phyloP scores from a whole-genome alignment of 1,284 basidiomycete species.

The Leucoagaricus sp. region DNA sequence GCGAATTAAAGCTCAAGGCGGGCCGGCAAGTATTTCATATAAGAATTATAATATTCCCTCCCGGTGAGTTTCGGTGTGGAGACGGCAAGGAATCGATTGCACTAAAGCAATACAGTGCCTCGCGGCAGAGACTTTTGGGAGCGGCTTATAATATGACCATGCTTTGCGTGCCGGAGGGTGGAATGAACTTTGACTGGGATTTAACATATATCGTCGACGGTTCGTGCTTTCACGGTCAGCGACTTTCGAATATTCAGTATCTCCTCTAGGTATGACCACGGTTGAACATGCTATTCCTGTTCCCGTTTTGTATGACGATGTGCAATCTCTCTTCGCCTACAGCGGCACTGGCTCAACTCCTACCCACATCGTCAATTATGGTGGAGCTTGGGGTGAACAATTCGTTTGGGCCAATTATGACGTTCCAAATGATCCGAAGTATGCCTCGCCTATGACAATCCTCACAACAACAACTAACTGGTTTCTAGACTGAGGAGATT shows the following conservation, averaged over 20 bases:
- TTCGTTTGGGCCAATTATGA: constrained; percentile 66
- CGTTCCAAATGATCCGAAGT: constrained; percentile 69
- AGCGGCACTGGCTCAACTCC: constrained; percentile 76
- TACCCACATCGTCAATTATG: constrained; percentile 75
- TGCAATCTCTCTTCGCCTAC: constrained; percentile 55
- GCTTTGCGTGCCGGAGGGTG: constrained; percentile 75
- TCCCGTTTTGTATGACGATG: constrained; percentile 66
- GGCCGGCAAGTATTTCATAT: constrained; percentile 67
- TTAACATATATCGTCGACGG: constrained; percentile 74
- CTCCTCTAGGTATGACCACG: constrained; percentile 67
- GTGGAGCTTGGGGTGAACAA: constrained; percentile 66
- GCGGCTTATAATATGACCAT: constrained; percentile 63
- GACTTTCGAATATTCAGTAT: neutral
- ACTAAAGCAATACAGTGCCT: constrained; percentile 45
- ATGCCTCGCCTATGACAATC: constrained; percentile 18
- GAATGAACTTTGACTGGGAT: constrained; percentile 79
- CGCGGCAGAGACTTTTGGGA: constrained; percentile 64
- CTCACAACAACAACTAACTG: neutral
- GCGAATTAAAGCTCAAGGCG: constrained; percentile 71
- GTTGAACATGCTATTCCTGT: constrained; percentile 72
- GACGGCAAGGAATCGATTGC: neutral
- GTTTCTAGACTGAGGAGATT: constrained; percentile 56
- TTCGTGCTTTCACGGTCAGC: constrained; percentile 23
- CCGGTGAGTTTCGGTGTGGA: constrained; percentile 40
- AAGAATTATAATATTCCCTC: constrained; percentile 76